Evolutionary conservation across 78 protist genomes (phyloP).

Genomic region (slime mould (Dictyostelium discoideum)): DNA sequence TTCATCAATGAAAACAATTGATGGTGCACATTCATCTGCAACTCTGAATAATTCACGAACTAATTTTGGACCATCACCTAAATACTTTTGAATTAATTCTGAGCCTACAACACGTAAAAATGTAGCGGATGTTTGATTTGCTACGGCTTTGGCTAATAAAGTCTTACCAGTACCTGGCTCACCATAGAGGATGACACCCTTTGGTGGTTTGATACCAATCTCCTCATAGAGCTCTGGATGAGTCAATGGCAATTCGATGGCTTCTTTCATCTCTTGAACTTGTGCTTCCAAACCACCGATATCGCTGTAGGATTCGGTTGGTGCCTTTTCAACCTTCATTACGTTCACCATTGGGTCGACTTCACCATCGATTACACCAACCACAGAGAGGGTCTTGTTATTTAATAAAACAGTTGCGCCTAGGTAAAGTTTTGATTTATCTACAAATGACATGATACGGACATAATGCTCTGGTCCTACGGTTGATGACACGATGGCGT

Average conservation of each 20-base stretch:
- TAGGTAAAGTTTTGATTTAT: slow-evolving; percentile 97
- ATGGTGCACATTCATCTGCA: slow-evolving; percentile 98
- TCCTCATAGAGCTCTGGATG: slow-evolving; percentile 99
- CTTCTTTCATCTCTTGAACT: slow-evolving; percentile 99
- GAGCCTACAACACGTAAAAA: slow-evolving; percentile 99
- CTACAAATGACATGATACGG: slow-evolving; percentile 97
- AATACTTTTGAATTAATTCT: slow-evolving; percentile 99
- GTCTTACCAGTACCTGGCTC: slow-evolving; percentile 99
- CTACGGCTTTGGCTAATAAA: slow-evolving; percentile 99
- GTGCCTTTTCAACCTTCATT: slow-evolving; percentile 99
- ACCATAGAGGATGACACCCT: slow-evolving; percentile 99
- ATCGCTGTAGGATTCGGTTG: slow-evolving; percentile 99
- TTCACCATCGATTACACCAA: slow-evolving; percentile 98
- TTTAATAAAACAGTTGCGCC: slow-evolving; percentile 96
- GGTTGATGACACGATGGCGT: slow-evolving; percentile 95
- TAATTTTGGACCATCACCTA: slow-evolving; percentile 99
- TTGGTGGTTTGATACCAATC: slow-evolving; percentile 99
- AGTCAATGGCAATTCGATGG: slow-evolving; percentile 99
- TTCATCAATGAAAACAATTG: slow-evolving; percentile 99
- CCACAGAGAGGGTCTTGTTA: slow-evolving; percentile 94
- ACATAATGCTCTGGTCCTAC: slow-evolving; percentile 99
- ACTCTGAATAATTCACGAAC: slow-evolving; percentile 99
- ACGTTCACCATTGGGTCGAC: slow-evolving; percentile 99
- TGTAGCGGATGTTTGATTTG: slow-evolving; percentile 99
- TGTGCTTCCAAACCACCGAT: slow-evolving; percentile 99